These are phyloP conservation scores for Senecio squalidus DNA, from an alignment of 140 eudicot species.

Conservation along the genomic window DNA sequence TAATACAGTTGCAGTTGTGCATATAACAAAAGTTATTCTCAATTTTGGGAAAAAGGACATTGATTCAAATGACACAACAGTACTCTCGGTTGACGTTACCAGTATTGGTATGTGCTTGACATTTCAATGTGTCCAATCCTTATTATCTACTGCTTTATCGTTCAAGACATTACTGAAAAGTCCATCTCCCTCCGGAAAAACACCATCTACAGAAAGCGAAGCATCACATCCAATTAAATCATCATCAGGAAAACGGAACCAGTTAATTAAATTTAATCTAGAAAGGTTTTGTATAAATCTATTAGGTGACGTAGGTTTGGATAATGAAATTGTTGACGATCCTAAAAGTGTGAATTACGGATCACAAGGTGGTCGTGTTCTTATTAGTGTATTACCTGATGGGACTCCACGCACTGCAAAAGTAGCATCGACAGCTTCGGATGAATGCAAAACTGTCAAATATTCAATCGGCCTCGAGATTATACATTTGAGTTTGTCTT, in stretches of 20 bases:
- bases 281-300: conserved; percentile 66
- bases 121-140: conserved; percentile 58
- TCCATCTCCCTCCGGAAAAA: conserved; percentile 32
- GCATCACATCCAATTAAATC: conserved; percentile 42
- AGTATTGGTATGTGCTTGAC: conserved; percentile 76
- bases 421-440: conserved; percentile 51
- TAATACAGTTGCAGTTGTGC: conserved; percentile 65
- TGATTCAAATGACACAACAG: conserved; percentile 44
- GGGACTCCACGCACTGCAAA: conserved; percentile 75
- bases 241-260: conserved; percentile 78
- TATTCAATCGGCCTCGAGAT: conserved; percentile 71
- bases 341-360: conserved; percentile 94
- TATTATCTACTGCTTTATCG: conserved; percentile 57
- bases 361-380: conserved; percentile 87
- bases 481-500: conserved; percentile 48
- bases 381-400: conserved; percentile 56
- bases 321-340: conserved; percentile 52
- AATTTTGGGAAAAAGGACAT: conserved; percentile 67
- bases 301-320: conserved; percentile 66
- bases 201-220: conserved; percentile 36
- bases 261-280: conserved; percentile 51
- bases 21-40: conserved; percentile 65
- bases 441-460: conserved; percentile 45
- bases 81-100: conserved; percentile 65
- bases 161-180: conserved; percentile 53